Evolutionary conservation across 768 basidiomycete species (phyloP).

Genomic region (Agaricus subrufescens): DNA sequence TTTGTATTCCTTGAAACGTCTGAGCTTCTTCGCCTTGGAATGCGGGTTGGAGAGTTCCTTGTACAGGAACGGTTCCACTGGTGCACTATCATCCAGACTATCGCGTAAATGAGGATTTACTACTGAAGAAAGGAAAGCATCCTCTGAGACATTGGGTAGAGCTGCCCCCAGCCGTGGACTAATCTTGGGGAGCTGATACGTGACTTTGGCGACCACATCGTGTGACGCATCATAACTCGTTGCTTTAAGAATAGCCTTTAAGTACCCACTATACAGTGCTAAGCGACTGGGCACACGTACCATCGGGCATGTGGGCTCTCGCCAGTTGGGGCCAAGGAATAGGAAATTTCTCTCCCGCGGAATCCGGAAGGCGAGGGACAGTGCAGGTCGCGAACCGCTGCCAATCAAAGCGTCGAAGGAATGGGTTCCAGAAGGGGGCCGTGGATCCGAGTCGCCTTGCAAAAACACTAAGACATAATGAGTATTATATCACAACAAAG

Average conservation of each 20-base stretch:
- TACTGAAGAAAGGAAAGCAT: conserved; percentile 52
- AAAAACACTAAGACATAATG: conserved; percentile 53
- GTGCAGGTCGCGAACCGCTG: conserved; percentile 66
- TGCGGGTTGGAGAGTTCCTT: conserved; percentile 80
- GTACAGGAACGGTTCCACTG: conserved; percentile 61
- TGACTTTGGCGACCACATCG: conserved; percentile 60
- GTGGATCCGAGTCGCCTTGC: conserved; percentile 66
- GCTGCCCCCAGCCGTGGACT: conserved; percentile 29
- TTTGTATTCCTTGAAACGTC: conserved; percentile 63
- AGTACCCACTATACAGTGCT: conserved; percentile 1
- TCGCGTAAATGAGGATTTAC: conserved; percentile 47
- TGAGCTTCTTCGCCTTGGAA: conserved; percentile 76
- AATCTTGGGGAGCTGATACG: conserved; percentile 62
- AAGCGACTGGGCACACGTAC: conserved; percentile 25
- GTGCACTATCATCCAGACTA: conserved; percentile 44
- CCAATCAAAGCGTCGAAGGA: conserved; percentile 62
- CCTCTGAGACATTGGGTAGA: conserved; percentile 41
- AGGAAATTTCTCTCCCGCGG: conserved; percentile 33
- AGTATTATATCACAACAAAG: conserved; percentile 2
- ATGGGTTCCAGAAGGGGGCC: conserved; percentile 53
- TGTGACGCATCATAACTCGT: conserved; percentile 59
- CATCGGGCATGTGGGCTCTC: conserved; percentile 34
- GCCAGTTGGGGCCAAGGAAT: conserved; percentile 70
- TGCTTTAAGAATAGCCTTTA: conserved; percentile 29
- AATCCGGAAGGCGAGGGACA: conserved; percentile 47